Evolutionary conservation across 2,329 filamentous ascomycete genomes (phyloP).

Genomic region (Trichophyton mentagrophytes): DNA sequence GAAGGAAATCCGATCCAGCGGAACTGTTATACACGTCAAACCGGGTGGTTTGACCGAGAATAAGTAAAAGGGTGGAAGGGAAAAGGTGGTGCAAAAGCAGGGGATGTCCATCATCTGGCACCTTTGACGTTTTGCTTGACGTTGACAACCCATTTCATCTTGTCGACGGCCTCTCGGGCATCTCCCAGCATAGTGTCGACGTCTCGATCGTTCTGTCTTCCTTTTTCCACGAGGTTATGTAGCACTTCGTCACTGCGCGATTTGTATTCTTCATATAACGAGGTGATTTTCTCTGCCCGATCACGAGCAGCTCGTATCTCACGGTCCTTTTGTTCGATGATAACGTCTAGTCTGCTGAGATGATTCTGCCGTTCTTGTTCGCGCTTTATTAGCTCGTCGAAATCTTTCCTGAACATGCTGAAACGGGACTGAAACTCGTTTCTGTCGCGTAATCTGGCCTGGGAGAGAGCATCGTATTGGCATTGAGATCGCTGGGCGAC

Average conservation of each 20-base stretch:
- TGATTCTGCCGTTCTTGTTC: constrained; percentile 27
- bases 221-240: constrained; percentile 21
- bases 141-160: constrained; percentile 39
- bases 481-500: constrained; percentile 27
- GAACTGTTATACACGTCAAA: constrained; percentile 3
- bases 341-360: constrained; percentile 30
- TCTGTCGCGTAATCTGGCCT: constrained; percentile 29
- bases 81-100: background rate
- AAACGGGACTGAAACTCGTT: constrained; percentile 29
- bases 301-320: constrained; percentile 31
- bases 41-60: background rate
- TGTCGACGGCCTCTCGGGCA: constrained; percentile 29
- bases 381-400: constrained; percentile 23
- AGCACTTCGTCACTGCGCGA: constrained; percentile 30
- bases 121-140: constrained; percentile 19
- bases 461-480: constrained; percentile 34
- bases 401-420: constrained; percentile 25
- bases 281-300: constrained; percentile 28
- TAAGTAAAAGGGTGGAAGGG: background rate
- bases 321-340: constrained; percentile 35
- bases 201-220: constrained; percentile 20
- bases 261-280: constrained; percentile 32
- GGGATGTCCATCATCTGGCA: background rate
- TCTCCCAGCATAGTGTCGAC: constrained; percentile 29
- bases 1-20: background rate